phyloP scores from a whole-genome alignment of 2,329 filamentous ascomycete genomes.

The Stagonosporopsis rhizophila region DNA sequence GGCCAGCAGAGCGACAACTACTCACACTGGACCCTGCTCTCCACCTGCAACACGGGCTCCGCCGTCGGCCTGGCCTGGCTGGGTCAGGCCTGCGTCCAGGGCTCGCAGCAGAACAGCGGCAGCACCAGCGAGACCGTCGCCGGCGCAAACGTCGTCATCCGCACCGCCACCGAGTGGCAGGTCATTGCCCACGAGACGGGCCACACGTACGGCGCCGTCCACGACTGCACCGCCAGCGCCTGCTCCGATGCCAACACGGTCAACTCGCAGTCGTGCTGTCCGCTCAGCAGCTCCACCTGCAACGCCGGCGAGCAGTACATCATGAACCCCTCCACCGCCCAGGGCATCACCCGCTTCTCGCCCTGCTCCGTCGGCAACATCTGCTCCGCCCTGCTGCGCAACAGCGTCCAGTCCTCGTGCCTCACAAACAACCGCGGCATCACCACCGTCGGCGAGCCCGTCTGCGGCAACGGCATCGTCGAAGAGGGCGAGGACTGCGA shows the following conservation, averaged over 20 bases:
- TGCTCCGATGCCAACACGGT: slow-evolving; percentile 70
- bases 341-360: slow-evolving; percentile 79
- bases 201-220: slow-evolving; percentile 94
- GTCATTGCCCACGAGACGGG: slow-evolving; percentile 94
- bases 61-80: slow-evolving; percentile 95
- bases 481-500: slow-evolving; percentile 95
- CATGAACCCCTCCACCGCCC: slow-evolving; percentile 91
- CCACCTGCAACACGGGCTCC: slow-evolving; percentile 78
- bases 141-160: slow-evolving; percentile 87
- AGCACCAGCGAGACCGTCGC: slow-evolving; percentile 74
- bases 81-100: slow-evolving; percentile 79
- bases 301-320: slow-evolving; percentile 81
- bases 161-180: slow-evolving; percentile 87
- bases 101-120: slow-evolving; percentile 55
- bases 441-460: slow-evolving; percentile 78
- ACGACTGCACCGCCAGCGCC: slow-evolving; percentile 79
- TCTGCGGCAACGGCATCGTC: slow-evolving; percentile 97
- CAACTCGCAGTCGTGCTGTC: slow-evolving; percentile 77
- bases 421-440: slow-evolving; percentile 87
- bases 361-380: slow-evolving; percentile 92
- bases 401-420: slow-evolving; percentile 77
- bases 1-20: slow-evolving; percentile 78
- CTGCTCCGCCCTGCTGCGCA: slow-evolving; percentile 81
- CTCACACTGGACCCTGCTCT: slow-evolving; percentile 92
- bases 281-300: slow-evolving; percentile 71